Evolutionary conservation across 1,284 basidiomycete genomes (phyloP), one percentile per base, ranked within the genome.

Genomic region (Malassezia sympodialis): DNA sequence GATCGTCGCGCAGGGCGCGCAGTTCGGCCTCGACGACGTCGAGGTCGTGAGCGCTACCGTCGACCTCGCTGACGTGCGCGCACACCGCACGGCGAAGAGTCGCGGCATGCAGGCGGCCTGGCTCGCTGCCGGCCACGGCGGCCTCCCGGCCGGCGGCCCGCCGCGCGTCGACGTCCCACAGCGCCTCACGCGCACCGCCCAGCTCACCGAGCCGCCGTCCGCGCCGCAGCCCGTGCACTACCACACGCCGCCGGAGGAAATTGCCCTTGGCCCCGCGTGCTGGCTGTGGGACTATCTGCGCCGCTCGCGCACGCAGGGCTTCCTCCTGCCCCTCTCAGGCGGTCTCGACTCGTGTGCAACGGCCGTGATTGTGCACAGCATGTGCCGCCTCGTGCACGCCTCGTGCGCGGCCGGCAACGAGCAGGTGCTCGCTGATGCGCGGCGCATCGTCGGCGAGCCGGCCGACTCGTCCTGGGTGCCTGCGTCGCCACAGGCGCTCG

Each of bases 251-350:
- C 90, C 96, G 75, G 91, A 96, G 75, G 94, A 98, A 77, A 96
- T 98, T 60, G 91, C 93, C 88, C 79, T 96, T 2, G 94, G 93
- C 5, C 93, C 93, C 1, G 94, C 93, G 4, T 98, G 93, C 73
- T 99, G 93, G 93, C 80, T 99, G 8, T 99, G 93, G 94, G 94
- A 99, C 76, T 98, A 98, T 69, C 81, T 99, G 35, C 82, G 93
- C 24, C 84, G 93, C 34, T 96, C 93, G 12, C 80, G 88, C 4
- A 90, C 87, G 0, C 88, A 93, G 67, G 93, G 94, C 1, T 98
- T 91, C 78, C 96, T 98, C 73, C 78, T 98, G 24, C 94, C 94
- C 1, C 80, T 99, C 6, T 93, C 88, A 51, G 93, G 94, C n/a
- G 94, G 93, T 11, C 91, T 98, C 58, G 93, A 98, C 73, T 90